These are phyloP conservation scores for Coemansia sp. DNA, from an alignment of 192 early-diverging fungal genomes.

Conservation along the genomic window DNA sequence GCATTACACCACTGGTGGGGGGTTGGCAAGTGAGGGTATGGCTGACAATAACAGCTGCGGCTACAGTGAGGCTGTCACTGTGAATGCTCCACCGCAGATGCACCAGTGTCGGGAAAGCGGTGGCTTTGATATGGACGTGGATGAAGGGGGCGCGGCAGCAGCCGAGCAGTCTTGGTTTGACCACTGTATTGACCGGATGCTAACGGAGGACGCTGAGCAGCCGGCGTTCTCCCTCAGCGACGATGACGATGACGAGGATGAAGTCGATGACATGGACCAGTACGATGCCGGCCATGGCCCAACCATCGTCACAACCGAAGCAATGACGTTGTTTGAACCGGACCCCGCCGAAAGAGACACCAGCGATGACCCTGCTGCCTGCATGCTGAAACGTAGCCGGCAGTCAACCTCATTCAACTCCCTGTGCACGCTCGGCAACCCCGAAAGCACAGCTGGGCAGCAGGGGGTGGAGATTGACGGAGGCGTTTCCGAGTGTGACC, in stretches of 20 bases:
- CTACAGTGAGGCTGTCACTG: background rate
- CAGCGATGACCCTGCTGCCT: background rate
- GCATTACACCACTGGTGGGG: too few species aligned
- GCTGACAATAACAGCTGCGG: background rate
- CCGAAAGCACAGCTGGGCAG: background rate
- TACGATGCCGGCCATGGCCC: too few species aligned
- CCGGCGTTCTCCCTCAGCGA: background rate
- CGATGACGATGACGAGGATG: slow-evolving; percentile 8
- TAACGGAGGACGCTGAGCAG: slow-evolving; percentile 20
- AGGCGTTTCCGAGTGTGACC: background rate
- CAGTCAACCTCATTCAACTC: slow-evolving; percentile 11
- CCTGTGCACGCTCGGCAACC: slow-evolving; percentile 1
- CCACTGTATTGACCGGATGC: slow-evolving; percentile 36
- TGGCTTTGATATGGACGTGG: slow-evolving; percentile 15
- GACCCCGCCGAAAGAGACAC: background rate
- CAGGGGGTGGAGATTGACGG: background rate
- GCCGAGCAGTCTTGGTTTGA: slow-evolving; percentile 50
- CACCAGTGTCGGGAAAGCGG: too few species aligned
- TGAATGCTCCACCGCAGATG: background rate
- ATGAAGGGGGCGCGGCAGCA: slow-evolving; percentile 9
- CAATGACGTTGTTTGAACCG: background rate
- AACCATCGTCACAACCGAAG: background rate
- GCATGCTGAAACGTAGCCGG: slow-evolving; percentile 19
- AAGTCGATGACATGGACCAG: background rate
- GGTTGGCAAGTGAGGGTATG: too few species aligned